These are phyloP conservation scores for Nevesoporus exiguus DNA, from an alignment of 768 basidiomycete species.

Conservation along the genomic window DNA sequence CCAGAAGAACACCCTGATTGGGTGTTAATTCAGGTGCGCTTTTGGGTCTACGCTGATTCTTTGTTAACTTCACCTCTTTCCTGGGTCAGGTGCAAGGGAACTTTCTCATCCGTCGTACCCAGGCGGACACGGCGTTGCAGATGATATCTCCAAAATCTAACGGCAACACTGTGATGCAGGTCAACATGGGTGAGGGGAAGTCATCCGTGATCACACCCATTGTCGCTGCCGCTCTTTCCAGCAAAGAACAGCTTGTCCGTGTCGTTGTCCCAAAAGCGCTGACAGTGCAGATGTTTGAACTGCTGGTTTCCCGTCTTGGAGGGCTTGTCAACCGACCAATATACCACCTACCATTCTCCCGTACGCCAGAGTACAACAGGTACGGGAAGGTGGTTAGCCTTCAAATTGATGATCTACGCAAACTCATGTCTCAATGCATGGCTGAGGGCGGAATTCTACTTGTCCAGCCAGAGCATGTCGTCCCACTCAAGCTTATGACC, in stretches of 20 bases:
- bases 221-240: not conserved
- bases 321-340: not conserved
- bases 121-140: not conserved
- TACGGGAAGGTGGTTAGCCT: no score
- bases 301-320: not conserved
- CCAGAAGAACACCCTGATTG: not conserved
- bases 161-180: not conserved
- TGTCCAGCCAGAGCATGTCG: constrained; percentile 50
- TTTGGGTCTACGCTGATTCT: not conserved
- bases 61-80: no score
- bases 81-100: not conserved
- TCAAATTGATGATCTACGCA: not conserved
- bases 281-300: not conserved
- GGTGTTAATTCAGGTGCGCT: not conserved
- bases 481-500: constrained; percentile 47
- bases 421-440: not conserved
- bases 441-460: constrained; percentile 32
- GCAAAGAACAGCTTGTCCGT: not conserved
- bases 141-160: not conserved
- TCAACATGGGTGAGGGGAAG: not conserved
- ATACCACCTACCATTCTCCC: not conserved
- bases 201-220: not conserved
- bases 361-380: not conserved
- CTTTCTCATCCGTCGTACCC: not conserved
- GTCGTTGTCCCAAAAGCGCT: not conserved